These are phyloP conservation scores for Russula compacta DNA, from an alignment of 768 basidiomycete genomes.

Conservation along the genomic window DNA sequence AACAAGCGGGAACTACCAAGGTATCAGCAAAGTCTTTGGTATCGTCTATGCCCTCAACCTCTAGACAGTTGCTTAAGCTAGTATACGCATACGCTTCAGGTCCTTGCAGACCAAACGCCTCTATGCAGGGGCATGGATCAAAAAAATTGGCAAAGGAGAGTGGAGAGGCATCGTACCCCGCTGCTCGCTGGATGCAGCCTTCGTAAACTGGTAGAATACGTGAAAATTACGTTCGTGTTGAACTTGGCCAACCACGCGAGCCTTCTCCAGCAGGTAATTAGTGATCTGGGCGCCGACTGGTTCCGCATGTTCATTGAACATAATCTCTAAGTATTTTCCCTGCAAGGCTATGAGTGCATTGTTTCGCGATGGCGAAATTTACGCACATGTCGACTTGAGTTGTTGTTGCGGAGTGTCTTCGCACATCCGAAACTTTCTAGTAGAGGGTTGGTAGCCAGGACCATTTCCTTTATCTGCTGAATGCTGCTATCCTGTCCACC, in stretches of 20 bases:
- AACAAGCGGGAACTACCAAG: constrained; percentile 43
- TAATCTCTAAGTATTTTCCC: constrained; percentile 99
- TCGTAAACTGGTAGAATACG: constrained; percentile 99
- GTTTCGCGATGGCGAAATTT: neutral
- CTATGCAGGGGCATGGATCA: constrained; percentile 33
- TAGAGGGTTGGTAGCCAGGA: constrained; percentile 93
- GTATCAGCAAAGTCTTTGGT: constrained; percentile 81
- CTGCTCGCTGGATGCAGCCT: constrained; percentile 82
- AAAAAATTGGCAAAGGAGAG: neutral
- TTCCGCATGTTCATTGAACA: constrained; percentile 90
- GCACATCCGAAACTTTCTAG: constrained; percentile 98
- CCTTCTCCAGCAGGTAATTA: constrained; percentile 96
- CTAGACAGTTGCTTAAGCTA: constrained; percentile 82
- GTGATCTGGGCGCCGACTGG: constrained; percentile 98
- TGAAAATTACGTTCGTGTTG: constrained; percentile 96
- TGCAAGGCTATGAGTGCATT: constrained; percentile 29
- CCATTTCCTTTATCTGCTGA: constrained; percentile 99
- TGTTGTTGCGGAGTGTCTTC: constrained; percentile 97
- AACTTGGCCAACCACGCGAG: constrained; percentile 92
- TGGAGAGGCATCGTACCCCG: constrained; percentile 48
- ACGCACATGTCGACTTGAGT: constrained; percentile 94
- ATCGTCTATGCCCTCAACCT: constrained; percentile 89
- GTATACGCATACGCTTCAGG: constrained; percentile 95
- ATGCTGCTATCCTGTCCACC: constrained; percentile 84
- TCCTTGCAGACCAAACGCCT: constrained; percentile 90